Evolutionary conservation across 176 grass and related monocot species (phyloP).

Genomic region (Thalia dealbata): DNA sequence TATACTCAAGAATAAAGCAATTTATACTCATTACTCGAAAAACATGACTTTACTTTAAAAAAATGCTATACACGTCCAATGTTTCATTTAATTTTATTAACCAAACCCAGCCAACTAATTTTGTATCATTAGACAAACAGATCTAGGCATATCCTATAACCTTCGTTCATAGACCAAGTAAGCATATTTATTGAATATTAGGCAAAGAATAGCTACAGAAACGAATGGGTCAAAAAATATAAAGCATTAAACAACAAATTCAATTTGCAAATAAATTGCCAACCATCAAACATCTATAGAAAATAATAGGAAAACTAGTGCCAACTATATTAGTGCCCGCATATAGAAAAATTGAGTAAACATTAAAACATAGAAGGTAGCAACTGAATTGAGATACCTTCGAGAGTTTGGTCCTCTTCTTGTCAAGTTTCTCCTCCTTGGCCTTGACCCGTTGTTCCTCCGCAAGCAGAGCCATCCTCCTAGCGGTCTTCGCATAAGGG

Average conservation of each 20-base stretch:
- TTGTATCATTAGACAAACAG: no score
- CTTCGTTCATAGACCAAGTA: no score
- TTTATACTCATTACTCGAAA: no score
- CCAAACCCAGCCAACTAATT: no score
- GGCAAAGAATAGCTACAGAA: not conserved
- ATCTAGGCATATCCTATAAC: no score
- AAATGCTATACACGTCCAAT: no score
- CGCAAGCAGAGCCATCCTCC: conserved; percentile 7
- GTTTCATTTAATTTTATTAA: no score
- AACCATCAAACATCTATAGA: not conserved
- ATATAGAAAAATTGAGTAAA: not conserved
- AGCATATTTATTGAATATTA: no score
- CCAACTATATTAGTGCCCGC: not conserved
- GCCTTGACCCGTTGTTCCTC: conserved; percentile 1
- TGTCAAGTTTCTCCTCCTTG: conserved; percentile 15
- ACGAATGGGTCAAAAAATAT: not conserved
- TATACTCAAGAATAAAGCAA: no score
- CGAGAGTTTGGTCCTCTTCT: not conserved
- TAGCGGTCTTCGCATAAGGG: conserved; percentile 10
- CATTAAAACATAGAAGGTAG: not conserved
- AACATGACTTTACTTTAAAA: no score
- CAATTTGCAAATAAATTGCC: not conserved
- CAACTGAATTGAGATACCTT: conserved; percentile 4
- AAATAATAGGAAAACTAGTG: not conserved
- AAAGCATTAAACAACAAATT: not conserved